Evolutionary conservation across 2,329 filamentous ascomycete genomes (phyloP), one percentile per base, ranked within the genome.

Genomic region (Dissoconium aciculare): DNA sequence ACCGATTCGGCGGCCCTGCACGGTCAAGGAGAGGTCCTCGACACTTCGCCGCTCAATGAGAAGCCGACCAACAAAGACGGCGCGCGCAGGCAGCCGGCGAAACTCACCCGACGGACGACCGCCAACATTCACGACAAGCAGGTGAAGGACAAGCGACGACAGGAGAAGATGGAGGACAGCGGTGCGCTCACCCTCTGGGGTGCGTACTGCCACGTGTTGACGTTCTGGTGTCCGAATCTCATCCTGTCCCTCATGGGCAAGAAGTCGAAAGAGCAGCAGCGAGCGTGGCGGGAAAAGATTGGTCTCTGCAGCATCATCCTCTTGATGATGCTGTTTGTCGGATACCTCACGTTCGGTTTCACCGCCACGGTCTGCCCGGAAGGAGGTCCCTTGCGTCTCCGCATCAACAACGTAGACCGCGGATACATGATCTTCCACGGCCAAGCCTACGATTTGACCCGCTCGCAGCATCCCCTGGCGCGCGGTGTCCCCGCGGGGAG

Each of bases 371-470:
- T 98, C 11, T 98, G 89, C 54, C 74, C 78, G 11, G 57, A 60
- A 2, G 76, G 82, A 5, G 71, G 74, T 15, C 60, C 73, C 4
- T 44, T 51, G 26, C 75, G 87, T 36, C 62, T 95, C 32, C 77
- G 75, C 39, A 69, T 82, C 52, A 95, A 95, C 55, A 64, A 91
- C 38, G 82, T 98, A 33, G 69, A 69, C 31, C 54, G 50, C 5
- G 83, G 82, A 9, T 94, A 82, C 60, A 85, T 98, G 81, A 95
- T 98, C 43, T 89, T 94, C 53, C 87, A 98, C 47, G 89, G 89
- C 32, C 68, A 74, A 36, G 89, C 89, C 3, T 94, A 93, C 51
- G 78, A 94, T 51, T 62, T 98, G 34, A 71, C 74, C 4, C 55
- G 57, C 17, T 93, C 84, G 1, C 64, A 68, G 15, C 89, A 98